Percentiles rank a stretch among this genome's conserved stretches.
Evolutionary conservation across 768 basidiomycete genomes (phyloP).

Genomic region (Atractiella rhizophila): DNA sequence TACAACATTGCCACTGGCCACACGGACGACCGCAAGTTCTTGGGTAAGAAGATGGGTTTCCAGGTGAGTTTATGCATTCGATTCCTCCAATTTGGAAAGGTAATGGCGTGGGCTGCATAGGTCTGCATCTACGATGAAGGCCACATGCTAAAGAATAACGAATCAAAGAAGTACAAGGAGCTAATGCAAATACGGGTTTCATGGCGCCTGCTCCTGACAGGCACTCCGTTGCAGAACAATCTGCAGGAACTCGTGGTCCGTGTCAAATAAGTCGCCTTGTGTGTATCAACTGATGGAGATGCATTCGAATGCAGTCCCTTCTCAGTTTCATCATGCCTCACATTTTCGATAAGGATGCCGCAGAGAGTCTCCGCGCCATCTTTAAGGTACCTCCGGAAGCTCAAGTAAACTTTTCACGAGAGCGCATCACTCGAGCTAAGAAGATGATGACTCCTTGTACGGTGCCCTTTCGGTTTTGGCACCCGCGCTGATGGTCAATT

Average conservation of each 20-base stretch:
- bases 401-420: conserved; percentile 64
- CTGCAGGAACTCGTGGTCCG: conserved; percentile 27
- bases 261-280: neutral
- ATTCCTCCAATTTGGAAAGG: neutral
- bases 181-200: conserved; percentile 57
- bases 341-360: conserved; percentile 46
- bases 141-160: conserved; percentile 87
- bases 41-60: conserved; percentile 59
- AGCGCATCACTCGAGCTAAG: conserved; percentile 81
- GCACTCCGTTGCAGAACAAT: conserved; percentile 59
- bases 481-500: too few relatives aligned
- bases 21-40: conserved; percentile 67
- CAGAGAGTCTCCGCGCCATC: conserved; percentile 63
- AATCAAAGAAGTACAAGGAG: conserved; percentile 83
- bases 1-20: conserved; percentile 84
- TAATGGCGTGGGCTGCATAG: conserved; percentile 24
- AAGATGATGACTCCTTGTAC: conserved; percentile 99
- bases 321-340: conserved; percentile 94
- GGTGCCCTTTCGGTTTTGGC: too few relatives aligned
- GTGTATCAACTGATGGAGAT: neutral
- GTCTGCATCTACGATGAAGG: conserved; percentile 91
- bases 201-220: conserved; percentile 80
- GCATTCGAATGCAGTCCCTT: conserved; percentile 39
- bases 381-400: conserved; percentile 83
- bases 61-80: conserved; percentile 36